Evolutionary conservation across 108 stramenopile species (phyloP), one percentile per base, ranked within the genome.

Genomic region (Chaetoceros muelleri): DNA sequence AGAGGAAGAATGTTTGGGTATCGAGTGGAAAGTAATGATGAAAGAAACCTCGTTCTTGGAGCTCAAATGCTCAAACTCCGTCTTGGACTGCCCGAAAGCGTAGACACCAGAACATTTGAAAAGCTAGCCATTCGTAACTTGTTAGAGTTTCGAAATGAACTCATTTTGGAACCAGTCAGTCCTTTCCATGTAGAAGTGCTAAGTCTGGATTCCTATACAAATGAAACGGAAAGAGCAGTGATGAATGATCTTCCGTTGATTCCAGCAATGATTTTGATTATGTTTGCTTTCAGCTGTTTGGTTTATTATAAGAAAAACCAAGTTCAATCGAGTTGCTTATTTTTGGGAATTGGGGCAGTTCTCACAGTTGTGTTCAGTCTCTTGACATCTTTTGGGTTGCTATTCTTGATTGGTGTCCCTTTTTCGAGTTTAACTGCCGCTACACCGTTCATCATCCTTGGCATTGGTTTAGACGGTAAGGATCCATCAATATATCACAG

Each of bases 371-470:
- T 45, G 8, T 22, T 58, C 30, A 48, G 45, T 51, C 30, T 66
- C 22, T 58, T 66, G 65, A 40, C 51, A 25, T 57, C 50, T 2
- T 66, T 45, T 53, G 65, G 65, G 23, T 24, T 66, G 20, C 22
- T 66, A 30, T 66, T 66, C 52, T 60, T 53, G 13, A 24, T 54
- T 49, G 66, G 66, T 24, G 54, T 55, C 20, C 57, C 65, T 10
- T 58, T 66, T 23, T 51, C 65, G 8, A 44, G 47, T 22, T 31
- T 66, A 24, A 59, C 65, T 27, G 18, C 18, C 48, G n/a, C 22
- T 7, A n/a, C n/a, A 7, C 48, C 48, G 5, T 61, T 61, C 51
- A 28, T 61, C 2, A 28, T 61, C 2, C 51, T 61, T 28, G 60
- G 52, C 2, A 52, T 61, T 30, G 60, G 49, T 26, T n/a, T 40